Conservation (phyloP, 495 filamentous ascomycete genomes). For the Lophiotrema nucula region DNA sequence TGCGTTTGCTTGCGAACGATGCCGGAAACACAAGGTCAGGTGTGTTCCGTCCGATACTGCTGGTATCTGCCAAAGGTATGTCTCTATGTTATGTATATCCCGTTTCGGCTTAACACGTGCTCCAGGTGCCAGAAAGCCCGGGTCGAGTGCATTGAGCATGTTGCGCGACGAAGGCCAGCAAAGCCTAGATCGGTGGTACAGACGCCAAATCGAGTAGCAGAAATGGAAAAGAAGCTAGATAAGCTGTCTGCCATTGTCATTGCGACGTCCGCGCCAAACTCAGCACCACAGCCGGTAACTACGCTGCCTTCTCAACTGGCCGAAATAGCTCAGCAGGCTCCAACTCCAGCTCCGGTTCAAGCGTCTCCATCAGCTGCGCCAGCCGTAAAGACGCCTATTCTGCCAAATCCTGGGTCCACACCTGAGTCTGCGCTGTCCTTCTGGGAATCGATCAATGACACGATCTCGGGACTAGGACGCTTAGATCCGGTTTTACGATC, state of each 20-base stretch:
- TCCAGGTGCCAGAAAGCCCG: slow-evolving; percentile 28
- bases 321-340: slow-evolving; percentile 7
- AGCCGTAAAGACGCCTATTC: slow-evolving; percentile 6
- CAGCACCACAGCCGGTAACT: slow-evolving; percentile 2
- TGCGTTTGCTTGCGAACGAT: slow-evolving; percentile 30
- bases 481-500: slow-evolving; percentile 21
- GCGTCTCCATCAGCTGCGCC: not conserved
- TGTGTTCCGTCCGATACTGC: slow-evolving; percentile 25
- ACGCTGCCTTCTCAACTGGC: slow-evolving; percentile 8
- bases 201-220: slow-evolving; percentile 12
- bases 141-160: slow-evolving; percentile 30
- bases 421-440: slow-evolving; percentile 23
- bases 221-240: slow-evolving; percentile 20
- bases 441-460: slow-evolving; percentile 28
- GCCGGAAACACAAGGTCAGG: slow-evolving; percentile 26
- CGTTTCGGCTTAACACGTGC: slow-evolving; percentile 24
- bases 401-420: slow-evolving; percentile 21
- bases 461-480: slow-evolving; percentile 12
- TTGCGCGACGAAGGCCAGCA: slow-evolving; percentile 24
- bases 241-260: slow-evolving; percentile 25
- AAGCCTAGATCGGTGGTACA: slow-evolving; percentile 15
- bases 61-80: slow-evolving; percentile 25
- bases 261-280: slow-evolving; percentile 13
- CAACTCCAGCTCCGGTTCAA: slow-evolving; percentile 12
- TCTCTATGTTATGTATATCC: not conserved